These are phyloP conservation scores for Suillus hirtellus DNA, from an alignment of 768 basidiomycete genomes.

Conservation along the genomic window DNA sequence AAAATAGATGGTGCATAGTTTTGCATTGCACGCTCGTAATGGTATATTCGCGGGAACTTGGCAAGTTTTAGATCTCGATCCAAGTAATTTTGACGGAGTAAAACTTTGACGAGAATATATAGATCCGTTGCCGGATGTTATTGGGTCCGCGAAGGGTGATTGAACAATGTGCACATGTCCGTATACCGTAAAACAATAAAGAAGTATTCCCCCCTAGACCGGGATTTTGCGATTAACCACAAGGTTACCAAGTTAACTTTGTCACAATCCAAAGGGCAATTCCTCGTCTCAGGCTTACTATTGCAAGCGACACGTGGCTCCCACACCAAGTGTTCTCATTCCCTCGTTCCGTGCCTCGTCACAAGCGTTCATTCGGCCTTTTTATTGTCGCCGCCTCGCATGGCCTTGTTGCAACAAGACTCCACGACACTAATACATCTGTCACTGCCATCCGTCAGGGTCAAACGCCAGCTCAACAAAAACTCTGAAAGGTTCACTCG, in stretches of 20 bases:
- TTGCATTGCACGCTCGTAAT: constrained; percentile 32
- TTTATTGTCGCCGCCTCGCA: background rate
- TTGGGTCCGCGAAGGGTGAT: constrained; percentile 8
- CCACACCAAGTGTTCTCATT: constrained; percentile 17
- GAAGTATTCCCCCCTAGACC: constrained; percentile 12
- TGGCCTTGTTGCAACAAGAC: constrained; percentile 7
- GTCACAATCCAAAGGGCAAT: too few species aligned
- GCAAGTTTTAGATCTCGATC: constrained; percentile 19
- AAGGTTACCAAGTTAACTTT: too few species aligned
- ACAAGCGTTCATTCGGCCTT: background rate
- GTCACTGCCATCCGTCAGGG: background rate
- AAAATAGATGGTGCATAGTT: constrained; percentile 36
- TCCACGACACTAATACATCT: background rate
- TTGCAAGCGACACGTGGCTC: constrained; percentile 25
- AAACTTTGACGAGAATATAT: constrained; percentile 31
- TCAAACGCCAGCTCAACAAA: background rate
- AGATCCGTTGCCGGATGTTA: constrained; percentile 29
- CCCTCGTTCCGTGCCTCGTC: constrained; percentile 3
- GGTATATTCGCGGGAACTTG: constrained; percentile 37
- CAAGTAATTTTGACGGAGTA: constrained; percentile 27
- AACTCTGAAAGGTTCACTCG: background rate
- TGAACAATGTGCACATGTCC: constrained; percentile 6
- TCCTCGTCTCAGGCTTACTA: constrained; percentile 19
- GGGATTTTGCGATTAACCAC: constrained; percentile 20
- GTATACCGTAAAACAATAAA: constrained; percentile 17